A percentile compares a stretch with the other conserved stretches of the same genome.
phyloP scores from a whole-genome alignment of 2,329 filamentous ascomycete genomes.

The Fusarium continuum region DNA sequence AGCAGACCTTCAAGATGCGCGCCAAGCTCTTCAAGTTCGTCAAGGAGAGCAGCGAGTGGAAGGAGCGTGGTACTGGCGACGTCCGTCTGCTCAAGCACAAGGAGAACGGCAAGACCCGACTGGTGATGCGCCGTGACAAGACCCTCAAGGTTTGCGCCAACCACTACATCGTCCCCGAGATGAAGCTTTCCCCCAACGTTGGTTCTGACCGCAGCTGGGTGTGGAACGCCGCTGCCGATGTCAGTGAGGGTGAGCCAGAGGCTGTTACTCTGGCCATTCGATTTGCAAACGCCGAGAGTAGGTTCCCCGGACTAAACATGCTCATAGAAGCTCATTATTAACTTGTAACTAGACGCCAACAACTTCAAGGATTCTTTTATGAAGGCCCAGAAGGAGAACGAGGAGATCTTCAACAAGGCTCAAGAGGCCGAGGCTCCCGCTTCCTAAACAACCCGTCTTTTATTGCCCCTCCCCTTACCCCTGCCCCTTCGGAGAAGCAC shows the following conservation, averaged over 20 bases:
- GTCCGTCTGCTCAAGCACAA: conserved; percentile 97
- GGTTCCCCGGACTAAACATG: conserved; percentile 49
- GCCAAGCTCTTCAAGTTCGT: conserved; percentile 99
- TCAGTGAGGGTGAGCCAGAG: conserved; percentile 97
- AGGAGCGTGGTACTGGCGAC: conserved; percentile 97
- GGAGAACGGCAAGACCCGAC: conserved; percentile 95
- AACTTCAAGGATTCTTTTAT: conserved; percentile 97
- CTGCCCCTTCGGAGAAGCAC: conserved; percentile 23
- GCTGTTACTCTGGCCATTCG: conserved; percentile 95
- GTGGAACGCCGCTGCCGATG: conserved; percentile 97
- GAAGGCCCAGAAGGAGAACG: conserved; percentile 96
- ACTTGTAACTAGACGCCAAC: conserved; percentile 79
- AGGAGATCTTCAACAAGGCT: conserved; percentile 76
- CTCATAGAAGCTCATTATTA: neutral
- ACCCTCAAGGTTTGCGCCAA: conserved; percentile 99
- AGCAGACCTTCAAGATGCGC: conserved; percentile 99
- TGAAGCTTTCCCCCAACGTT: conserved; percentile 98
- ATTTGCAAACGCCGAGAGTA: conserved; percentile 97
- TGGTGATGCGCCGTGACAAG: conserved; percentile 99
- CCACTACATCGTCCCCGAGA: conserved; percentile 98
- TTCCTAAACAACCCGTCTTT: conserved; percentile 32
- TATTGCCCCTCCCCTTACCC: conserved; percentile 17
- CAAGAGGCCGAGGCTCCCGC: conserved; percentile 42
- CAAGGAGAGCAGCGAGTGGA: conserved; percentile 93
- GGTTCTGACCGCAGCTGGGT: conserved; percentile 99